Evolutionary conservation across 768 basidiomycete species (phyloP), one percentile per base, ranked within the genome.

Genomic region (Termitomyces sp.): DNA sequence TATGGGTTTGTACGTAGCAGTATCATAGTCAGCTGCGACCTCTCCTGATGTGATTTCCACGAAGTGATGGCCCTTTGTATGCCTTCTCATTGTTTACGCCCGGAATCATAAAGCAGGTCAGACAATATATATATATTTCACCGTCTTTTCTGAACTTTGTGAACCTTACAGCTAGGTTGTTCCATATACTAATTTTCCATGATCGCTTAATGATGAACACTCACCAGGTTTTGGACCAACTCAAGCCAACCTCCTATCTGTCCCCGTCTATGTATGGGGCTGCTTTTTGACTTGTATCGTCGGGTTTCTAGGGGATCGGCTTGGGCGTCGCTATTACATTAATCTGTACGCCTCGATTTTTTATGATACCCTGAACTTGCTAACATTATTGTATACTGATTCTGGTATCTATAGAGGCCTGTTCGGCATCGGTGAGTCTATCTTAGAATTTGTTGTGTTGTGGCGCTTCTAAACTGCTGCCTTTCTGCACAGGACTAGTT

Each of bases 191-290:
- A 14, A n/a, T 16, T 59, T 22, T 59, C 18, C 14, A 24, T 24
- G 42, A 43, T n/a, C 5, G 22, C 37, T 20, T 26, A 32, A 12
- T 8, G 50, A 6, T 39, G 12, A 50, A 41, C 41, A 34, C 27
- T n/a, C 12, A 34, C 26, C 52, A 81, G 86, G 85, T 4, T 88
- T 79, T 71, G 68, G 71, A 39, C 82, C 87, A 12, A 90, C 86
- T 1, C 69, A 74, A 26, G 87, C 89, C 2, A 91, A 92, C 64
- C 68, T 92, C 12, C 74, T 92, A 16, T 87, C 87, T 0, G 88
- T 91, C 4, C 89, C 90, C 1, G 86, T 90, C 29, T 91, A 91
- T 65, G 80, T 78, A 5, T 88, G 86, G 81, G 83, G 85, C 20
- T 87, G 87, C 62, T 67, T 88, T 37, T 72, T 88, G 64, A 91